Base-by-base conservation (phyloP, 2,329 filamentous ascomycete species). In the Colletotrichum kahawae region DNA sequence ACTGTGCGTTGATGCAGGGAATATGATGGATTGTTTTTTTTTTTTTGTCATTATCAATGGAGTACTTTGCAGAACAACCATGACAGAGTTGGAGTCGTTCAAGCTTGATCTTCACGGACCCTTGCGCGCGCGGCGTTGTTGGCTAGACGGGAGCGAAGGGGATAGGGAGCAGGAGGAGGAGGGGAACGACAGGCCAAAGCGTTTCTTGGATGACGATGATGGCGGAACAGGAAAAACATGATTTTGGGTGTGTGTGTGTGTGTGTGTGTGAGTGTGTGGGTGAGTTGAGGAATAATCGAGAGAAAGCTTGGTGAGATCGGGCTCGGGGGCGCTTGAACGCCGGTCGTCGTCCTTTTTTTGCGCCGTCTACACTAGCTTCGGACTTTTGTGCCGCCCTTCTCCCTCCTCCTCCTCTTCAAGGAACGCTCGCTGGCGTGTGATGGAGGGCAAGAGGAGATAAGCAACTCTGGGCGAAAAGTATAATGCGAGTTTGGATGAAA, bases 401-500 rank as follows among this genome's bases (percentile, higher is more conserved):
- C 21, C 54, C 16, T 57, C 14, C 13, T 29, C 54, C 3, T 10
- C 13, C 7, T 29, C 27, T 13, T 18, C 21, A 12, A 38, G 21
- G 38, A 27, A 66, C 63, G 63, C 43, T 36, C 63, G 63, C 43
- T 36, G 34, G 38, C 21, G 18, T 2, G 38, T 48, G 24, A 18
- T 24, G 29, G 63, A 38, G 38, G 27, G 51, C 14, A 31, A 67
- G 18, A 48, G 62, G 62, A 57, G 51, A 57, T 57, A 69, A 73
- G 56, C 65, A 73, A 64, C 43, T 43, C 65, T 57, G 38, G 65
- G 65, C 57, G 21, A 33, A 64, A 69, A 64, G 70, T 34, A 24
- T 64, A 63, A 69, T 14, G 33, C 33, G 57, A 63, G 70, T 57
- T 73, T 67, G 70, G 70, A 72, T 62, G 64, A 31, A 34, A 43